Evolutionary conservation across 768 basidiomycete species (phyloP), one percentile per base, ranked within the genome.

Genomic region (Trametes cinnabarina): DNA sequence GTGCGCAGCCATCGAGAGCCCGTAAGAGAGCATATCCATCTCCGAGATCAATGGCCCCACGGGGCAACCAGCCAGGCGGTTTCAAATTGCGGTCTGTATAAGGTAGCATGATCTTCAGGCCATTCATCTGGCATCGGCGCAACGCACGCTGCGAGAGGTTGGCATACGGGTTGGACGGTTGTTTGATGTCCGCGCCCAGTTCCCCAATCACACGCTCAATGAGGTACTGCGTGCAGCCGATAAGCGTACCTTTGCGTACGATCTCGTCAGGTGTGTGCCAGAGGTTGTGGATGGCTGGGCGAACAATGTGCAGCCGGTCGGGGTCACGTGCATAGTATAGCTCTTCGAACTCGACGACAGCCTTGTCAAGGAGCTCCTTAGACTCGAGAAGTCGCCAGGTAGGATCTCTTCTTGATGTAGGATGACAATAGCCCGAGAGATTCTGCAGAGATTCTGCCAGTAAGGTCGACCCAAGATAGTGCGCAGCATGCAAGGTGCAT

Each of bases 121-220:
- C 69, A 49, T 70, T 72, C 19, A 59, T 20, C 34, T 65, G 68
- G 14, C 53, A 51, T 4, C 67, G 63, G 0, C 55, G 58, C 0
- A 69, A 26, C 1, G 56, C 66, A 1, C 65, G 57, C 35, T 67
- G 57, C 0, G 61, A 30, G 4, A 73, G 58, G 47, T 73, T 73
- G 6, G 62, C 61, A 47, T 43, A 72, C 1, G 63, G 63, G 11
- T 68, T 66, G 0, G 68, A 68, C 4, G 59, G 70, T 47, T 70
- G 68, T 3, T 54, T 40, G 30, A 71, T 66, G 44, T 71, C 65
- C 15, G 47, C 52, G 9, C 66, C 67, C 4, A 71, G 62, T 48
- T 67, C 53, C 3, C 69, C 71, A 11, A 72, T 72, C 4, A 47
- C 52, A 0, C 66, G 51, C 46, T 71, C 71, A 60, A 72, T 67